Conservation (phyloP, 768 basidiomycete species). For the Boletus vermiculosoides region DNA sequence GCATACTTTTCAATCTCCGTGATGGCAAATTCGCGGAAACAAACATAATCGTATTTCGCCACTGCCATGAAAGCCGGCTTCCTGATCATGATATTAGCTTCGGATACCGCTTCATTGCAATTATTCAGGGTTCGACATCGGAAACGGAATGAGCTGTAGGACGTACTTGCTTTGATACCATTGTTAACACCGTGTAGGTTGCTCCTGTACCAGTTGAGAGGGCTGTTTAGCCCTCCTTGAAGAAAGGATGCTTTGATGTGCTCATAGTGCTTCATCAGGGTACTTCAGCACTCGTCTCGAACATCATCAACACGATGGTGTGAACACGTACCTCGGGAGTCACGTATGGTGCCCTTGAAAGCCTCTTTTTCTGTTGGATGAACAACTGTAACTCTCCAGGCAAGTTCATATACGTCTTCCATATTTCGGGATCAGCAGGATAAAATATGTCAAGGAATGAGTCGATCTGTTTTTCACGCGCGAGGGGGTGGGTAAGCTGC, state of each 20-base stretch:
- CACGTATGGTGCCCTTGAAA: constrained; percentile 31
- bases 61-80: constrained; percentile 41
- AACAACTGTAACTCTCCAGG: constrained; percentile 36
- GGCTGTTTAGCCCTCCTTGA: constrained; percentile 32
- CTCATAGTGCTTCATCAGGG: constrained; percentile 26
- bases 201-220: constrained; percentile 40
- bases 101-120: constrained; percentile 18
- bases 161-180: constrained; percentile 30
- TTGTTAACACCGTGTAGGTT: constrained; percentile 29
- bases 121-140: neutral
- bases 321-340: constrained; percentile 30
- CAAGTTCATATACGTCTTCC: constrained; percentile 36
- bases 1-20: constrained; percentile 28
- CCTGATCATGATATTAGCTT: constrained; percentile 27
- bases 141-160: neutral
- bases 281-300: neutral
- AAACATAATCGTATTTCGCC: constrained; percentile 36
- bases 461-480: constrained; percentile 32
- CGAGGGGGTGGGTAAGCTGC: neutral
- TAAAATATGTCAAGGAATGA: constrained; percentile 38
- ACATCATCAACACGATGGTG: neutral
- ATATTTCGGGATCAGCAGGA: constrained; percentile 33
- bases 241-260: constrained; percentile 28
- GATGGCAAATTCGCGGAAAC: constrained; percentile 25
- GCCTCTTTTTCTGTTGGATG: constrained; percentile 22